phyloP scores from a whole-genome alignment of 192 early-diverging fungal species.

The Coemansia sp. region DNA sequence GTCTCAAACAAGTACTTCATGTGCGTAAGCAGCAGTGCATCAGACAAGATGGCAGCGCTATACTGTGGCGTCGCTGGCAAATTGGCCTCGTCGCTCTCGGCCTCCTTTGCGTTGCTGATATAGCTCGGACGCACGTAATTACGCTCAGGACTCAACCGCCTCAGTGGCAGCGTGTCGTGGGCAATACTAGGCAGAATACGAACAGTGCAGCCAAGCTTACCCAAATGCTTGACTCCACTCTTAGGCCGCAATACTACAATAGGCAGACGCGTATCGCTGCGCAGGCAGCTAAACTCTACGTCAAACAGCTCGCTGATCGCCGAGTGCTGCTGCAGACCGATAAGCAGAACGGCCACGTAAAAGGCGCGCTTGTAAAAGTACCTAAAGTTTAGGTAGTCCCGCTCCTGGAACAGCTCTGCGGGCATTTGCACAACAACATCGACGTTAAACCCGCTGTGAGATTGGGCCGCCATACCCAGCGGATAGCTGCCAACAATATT shows the following conservation, averaged over 20 bases:
- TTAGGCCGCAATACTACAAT: constrained; percentile 63
- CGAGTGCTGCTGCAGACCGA: constrained; percentile 41
- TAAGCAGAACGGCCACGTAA: constrained; percentile 74
- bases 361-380: constrained; percentile 97
- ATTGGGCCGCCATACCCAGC: constrained; percentile 71
- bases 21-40: constrained; percentile 73
- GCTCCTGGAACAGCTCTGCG: constrained; percentile 76
- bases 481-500: constrained; percentile 89
- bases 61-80: constrained; percentile 82
- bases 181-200: constrained; percentile 81
- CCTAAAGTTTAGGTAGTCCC: constrained; percentile 90
- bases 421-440: constrained; percentile 96
- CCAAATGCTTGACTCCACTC: constrained; percentile 21
- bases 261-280: constrained; percentile 68
- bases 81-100: constrained; percentile 11
- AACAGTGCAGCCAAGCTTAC: constrained; percentile 51
- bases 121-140: constrained; percentile 76
- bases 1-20: constrained; percentile 80
- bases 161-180: constrained; percentile 64
- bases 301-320: constrained; percentile 59
- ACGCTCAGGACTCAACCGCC: constrained; percentile 74
- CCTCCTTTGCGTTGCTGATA: constrained; percentile 9
- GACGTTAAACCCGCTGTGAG: constrained; percentile 69
- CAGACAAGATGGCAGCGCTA: constrained; percentile 81
- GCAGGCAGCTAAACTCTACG: constrained; percentile 57